Percentiles rank a stretch among this genome's conserved stretches.
These are phyloP conservation scores for Heritiera littoralis DNA, from an alignment of 345 rosid genomes.

Conservation along the genomic window DNA sequence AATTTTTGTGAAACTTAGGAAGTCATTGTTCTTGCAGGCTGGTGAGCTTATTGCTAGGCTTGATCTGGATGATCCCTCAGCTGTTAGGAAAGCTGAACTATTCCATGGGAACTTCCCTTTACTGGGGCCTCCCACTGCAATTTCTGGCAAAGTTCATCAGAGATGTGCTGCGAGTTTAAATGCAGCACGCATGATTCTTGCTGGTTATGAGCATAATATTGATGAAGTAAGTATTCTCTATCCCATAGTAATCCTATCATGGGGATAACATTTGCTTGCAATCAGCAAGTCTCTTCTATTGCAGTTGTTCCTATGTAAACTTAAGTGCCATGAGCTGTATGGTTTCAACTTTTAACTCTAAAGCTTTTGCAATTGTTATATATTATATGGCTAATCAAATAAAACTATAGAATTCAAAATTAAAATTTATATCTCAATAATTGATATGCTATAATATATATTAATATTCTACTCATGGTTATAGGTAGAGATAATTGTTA, in stretches of 20 bases:
- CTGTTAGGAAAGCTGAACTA: conserved; percentile 97
- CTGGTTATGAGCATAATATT: conserved; percentile 92
- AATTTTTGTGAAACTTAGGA: conserved; percentile 19
- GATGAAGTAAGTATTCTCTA: conserved; percentile 64
- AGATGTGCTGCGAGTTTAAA: conserved; percentile 92
- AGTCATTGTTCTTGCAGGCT: conserved; percentile 57
- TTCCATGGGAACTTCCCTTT: conserved; percentile 90
- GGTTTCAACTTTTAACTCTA: not conserved
- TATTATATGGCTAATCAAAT: not conserved
- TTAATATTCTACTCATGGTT: not conserved
- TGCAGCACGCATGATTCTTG: conserved; percentile 97
- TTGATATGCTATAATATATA: not conserved
- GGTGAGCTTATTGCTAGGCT: conserved; percentile 98
- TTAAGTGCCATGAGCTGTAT: not conserved
- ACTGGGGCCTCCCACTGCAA: conserved; percentile 91
- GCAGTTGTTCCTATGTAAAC: not conserved
- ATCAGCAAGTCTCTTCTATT: conserved; percentile 3
- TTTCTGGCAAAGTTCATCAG: conserved; percentile 97
- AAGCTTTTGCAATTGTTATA: not conserved
- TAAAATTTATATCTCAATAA: not conserved
- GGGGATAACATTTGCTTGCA: not conserved
- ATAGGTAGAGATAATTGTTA: not conserved
- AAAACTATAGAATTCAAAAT: not conserved
- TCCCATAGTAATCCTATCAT: conserved; percentile 9
- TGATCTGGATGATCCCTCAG: conserved; percentile 97